Percentiles rank a stretch among this genome's conserved stretches.
These are phyloP conservation scores for Arthroderma sp. DNA, from an alignment of 2,329 filamentous ascomycete species.

Conservation along the genomic window DNA sequence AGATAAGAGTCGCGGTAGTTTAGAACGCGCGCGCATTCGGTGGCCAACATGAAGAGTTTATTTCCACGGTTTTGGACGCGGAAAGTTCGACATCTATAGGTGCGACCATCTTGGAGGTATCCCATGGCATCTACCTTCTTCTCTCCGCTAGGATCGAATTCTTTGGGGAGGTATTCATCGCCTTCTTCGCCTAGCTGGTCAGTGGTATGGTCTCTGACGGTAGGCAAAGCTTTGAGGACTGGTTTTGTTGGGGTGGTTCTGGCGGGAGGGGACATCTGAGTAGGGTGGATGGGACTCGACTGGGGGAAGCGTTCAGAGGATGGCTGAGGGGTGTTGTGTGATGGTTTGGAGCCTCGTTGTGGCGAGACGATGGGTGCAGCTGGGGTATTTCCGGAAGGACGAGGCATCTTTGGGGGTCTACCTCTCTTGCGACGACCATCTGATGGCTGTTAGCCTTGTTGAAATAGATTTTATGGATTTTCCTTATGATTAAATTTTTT, in stretches of 20 bases:
- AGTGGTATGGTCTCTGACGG: slow-evolving; percentile 91
- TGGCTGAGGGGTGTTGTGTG: slow-evolving; percentile 26
- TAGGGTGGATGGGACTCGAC: slow-evolving; percentile 34
- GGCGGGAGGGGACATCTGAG: slow-evolving; percentile 49
- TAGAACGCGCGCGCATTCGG: slow-evolving; percentile 85
- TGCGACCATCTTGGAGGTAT: slow-evolving; percentile 64
- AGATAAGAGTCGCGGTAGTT: slow-evolving; percentile 96
- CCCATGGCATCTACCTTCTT: slow-evolving; percentile 82
- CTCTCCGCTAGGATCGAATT: slow-evolving; percentile 85
- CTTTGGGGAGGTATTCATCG: slow-evolving; percentile 89
- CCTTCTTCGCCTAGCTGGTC: slow-evolving; percentile 80
- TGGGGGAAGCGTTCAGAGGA: slow-evolving; percentile 25
- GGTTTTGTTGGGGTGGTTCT: slow-evolving; percentile 69
- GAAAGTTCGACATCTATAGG: slow-evolving; percentile 89
- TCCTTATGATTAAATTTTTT: too few species aligned
- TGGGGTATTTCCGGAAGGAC: slow-evolving; percentile 23
- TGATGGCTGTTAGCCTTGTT: too few species aligned
- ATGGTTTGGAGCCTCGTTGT: slow-evolving; percentile 19
- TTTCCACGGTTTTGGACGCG: slow-evolving; percentile 79
- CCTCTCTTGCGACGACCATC: slow-evolving; percentile 37
- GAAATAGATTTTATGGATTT: too few species aligned
- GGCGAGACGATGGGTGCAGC: slow-evolving; percentile 16
- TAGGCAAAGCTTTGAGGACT: slow-evolving; percentile 85
- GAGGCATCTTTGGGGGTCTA: slow-evolving; percentile 36
- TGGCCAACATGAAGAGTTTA: slow-evolving; percentile 97